Evolutionary conservation across 352 stramenopile species (phyloP).

Genomic region (Phytopythium chamaehyphon): DNA sequence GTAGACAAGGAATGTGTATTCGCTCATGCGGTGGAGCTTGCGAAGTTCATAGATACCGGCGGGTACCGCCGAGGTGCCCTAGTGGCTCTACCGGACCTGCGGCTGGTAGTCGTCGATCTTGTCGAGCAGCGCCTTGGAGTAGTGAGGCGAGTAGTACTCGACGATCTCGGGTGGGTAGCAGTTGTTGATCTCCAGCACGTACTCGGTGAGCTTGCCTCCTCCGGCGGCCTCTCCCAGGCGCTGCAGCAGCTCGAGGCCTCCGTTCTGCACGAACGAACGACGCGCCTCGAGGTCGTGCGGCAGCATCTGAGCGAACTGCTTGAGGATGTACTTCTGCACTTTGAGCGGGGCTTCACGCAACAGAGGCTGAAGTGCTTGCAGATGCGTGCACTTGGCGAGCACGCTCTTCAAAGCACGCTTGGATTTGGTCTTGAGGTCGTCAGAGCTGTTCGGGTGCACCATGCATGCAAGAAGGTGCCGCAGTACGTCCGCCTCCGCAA

Average conservation of each 20-base stretch:
- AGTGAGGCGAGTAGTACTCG: slow-evolving; percentile 96
- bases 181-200: slow-evolving; percentile 95
- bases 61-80: too few species aligned
- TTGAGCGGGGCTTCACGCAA: slow-evolving; percentile 91
- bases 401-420: slow-evolving; percentile 94
- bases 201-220: slow-evolving; percentile 91
- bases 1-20: too few species aligned
- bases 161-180: slow-evolving; percentile 96
- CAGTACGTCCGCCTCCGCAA: slow-evolving; percentile 92
- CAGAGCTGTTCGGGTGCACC: slow-evolving; percentile 88
- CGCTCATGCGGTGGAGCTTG: too few species aligned
- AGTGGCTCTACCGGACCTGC: slow-evolving; percentile 59
- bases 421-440: slow-evolving; percentile 93
- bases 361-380: slow-evolving; percentile 90
- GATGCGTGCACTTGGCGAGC: slow-evolving; percentile 93
- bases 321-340: slow-evolving; percentile 96
- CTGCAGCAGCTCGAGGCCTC: slow-evolving; percentile 91
- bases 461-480: slow-evolving; percentile 92
- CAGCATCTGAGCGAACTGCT: slow-evolving; percentile 93
- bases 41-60: too few species aligned
- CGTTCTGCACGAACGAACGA: slow-evolving; percentile 91
- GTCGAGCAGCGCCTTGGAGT: slow-evolving; percentile 94
- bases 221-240: slow-evolving; percentile 89
- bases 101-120: slow-evolving; percentile 95
- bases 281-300: slow-evolving; percentile 92